phyloP scores from a whole-genome alignment of 768 basidiomycete species.

The Mycena leptocephala region DNA sequence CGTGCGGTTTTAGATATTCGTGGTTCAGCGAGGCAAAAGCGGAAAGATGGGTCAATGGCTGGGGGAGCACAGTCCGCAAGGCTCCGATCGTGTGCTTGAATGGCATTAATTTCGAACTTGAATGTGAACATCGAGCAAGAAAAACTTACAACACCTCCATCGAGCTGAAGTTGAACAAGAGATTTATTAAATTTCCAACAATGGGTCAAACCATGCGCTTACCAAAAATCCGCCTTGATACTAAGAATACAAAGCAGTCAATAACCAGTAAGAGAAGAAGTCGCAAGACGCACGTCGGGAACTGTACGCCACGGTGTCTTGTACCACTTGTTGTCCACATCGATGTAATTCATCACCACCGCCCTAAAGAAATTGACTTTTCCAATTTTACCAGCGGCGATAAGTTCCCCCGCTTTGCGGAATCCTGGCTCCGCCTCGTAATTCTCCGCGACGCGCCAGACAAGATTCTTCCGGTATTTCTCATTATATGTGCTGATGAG shows the following conservation, averaged over 20 bases:
- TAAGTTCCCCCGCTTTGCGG: conserved; percentile 62
- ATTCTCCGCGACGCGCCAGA: conserved; percentile 91
- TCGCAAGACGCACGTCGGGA: conserved; percentile 73
- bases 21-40: conserved; percentile 80
- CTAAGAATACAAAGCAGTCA: conserved; percentile 49
- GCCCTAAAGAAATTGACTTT: conserved; percentile 79
- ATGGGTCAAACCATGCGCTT: conserved; percentile 45
- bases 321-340: conserved; percentile 81
- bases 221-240: conserved; percentile 90
- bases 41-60: conserved; percentile 69
- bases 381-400: conserved; percentile 79
- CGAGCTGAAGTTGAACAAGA: conserved; percentile 62
- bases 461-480: conserved; percentile 74
- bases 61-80: conserved; percentile 73
- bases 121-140: background rate
- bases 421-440: conserved; percentile 78
- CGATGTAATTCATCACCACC: conserved; percentile 66
- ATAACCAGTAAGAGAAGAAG: conserved; percentile 2
- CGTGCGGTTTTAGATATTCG: conserved; percentile 82
- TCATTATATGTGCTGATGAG: conserved; percentile 79
- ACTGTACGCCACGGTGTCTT: conserved; percentile 89
- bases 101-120: background rate
- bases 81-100: conserved; percentile 77
- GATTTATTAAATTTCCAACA: conserved; percentile 10
- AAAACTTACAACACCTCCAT: conserved; percentile 81